Evolutionary conservation across 768 basidiomycete genomes (phyloP).

Genomic region (Naematelia encephala): DNA sequence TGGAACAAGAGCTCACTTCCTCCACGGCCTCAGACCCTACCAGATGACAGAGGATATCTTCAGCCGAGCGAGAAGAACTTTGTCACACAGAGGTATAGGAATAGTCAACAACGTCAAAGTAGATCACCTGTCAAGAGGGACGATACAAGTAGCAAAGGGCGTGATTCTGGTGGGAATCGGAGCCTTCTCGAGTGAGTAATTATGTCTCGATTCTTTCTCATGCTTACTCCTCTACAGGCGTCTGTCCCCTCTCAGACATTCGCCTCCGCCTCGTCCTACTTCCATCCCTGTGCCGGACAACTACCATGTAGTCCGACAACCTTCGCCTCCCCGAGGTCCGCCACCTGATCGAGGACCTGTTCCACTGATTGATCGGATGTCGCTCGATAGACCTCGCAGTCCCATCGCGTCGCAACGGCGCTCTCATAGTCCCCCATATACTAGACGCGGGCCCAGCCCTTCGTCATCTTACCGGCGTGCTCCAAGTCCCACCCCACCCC

Average conservation of each 20-base stretch:
- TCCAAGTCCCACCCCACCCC: background rate
- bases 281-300: background rate
- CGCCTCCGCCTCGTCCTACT: background rate
- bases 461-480: background rate
- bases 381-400: background rate
- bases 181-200: background rate
- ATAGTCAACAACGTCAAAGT: slow-evolving; percentile 1
- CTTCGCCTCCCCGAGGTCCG: background rate
- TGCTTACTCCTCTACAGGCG: background rate
- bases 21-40: background rate
- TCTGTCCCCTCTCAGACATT: background rate
- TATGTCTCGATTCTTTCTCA: background rate
- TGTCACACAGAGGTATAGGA: background rate
- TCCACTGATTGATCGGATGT: background rate
- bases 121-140: slow-evolving; percentile 6
- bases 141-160: background rate
- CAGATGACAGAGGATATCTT: background rate
- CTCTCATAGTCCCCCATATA: background rate
- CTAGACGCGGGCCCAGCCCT: background rate
- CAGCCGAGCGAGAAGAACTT: background rate
- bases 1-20: slow-evolving; percentile 10
- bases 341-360: background rate
- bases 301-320: background rate
- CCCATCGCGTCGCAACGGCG: background rate
- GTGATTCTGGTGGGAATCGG: background rate